phyloP scores from a whole-genome alignment of 163 green algal species.

The Scenedesmus sp. region DNA sequence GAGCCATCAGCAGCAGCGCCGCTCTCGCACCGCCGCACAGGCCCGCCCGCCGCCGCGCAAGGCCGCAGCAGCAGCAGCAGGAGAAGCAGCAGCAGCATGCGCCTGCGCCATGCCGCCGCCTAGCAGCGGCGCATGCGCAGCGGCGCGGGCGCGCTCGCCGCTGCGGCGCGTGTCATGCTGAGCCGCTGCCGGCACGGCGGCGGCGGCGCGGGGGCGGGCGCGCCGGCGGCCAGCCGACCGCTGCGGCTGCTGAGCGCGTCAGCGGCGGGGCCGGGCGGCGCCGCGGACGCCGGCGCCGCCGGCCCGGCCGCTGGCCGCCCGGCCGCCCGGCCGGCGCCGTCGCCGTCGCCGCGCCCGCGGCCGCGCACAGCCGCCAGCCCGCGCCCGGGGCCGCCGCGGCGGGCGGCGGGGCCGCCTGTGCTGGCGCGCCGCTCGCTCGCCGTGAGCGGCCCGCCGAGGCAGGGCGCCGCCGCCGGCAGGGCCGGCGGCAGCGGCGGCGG shows the following conservation, averaged over 20 bases:
- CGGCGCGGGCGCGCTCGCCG: too few relatives aligned
- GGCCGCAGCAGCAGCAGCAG: neutral
- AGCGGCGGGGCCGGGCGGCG: too few relatives aligned
- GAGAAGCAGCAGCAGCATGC: conserved; percentile 21
- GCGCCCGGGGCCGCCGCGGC: neutral
- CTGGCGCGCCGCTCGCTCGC: neutral
- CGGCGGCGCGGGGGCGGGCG: too few relatives aligned
- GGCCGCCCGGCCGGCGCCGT: neutral
- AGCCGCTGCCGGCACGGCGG: too few relatives aligned
- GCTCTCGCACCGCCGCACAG: too few relatives aligned
- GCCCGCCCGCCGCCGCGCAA: neutral
- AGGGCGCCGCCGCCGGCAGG: neutral
- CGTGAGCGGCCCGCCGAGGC: too few relatives aligned
- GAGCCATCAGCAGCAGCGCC: neutral
- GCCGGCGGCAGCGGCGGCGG: neutral
- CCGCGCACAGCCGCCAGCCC: neutral
- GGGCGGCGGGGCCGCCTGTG: neutral
- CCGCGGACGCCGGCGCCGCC: too few relatives aligned
- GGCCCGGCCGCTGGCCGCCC: too few relatives aligned
- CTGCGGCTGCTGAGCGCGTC: too few relatives aligned
- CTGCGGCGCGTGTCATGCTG: too few relatives aligned
- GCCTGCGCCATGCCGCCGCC: neutral
- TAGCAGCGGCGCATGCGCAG: neutral
- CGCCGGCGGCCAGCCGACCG: too few relatives aligned
- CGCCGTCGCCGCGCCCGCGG: neutral